phyloP scores from a whole-genome alignment of 2,329 filamentous ascomycete genomes.

The Colletotrichum gigasporum region DNA sequence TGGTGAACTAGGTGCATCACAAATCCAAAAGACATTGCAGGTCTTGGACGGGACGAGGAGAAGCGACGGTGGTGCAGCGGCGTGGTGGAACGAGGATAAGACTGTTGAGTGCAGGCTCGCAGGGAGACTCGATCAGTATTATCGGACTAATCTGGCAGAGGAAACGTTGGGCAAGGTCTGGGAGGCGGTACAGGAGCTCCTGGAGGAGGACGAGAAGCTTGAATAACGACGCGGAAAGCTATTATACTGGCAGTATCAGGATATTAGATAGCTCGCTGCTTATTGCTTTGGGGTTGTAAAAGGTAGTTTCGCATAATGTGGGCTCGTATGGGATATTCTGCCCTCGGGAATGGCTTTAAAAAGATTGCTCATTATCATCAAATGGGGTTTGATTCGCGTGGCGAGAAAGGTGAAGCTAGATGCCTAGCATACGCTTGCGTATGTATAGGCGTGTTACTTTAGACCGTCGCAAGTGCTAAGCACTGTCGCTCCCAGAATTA shows the following conservation, averaged over 20 bases:
- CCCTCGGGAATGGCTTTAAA: neutral
- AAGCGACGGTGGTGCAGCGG: slow-evolving; percentile 25
- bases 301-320: neutral
- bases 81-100: slow-evolving; percentile 27
- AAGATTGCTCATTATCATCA: neutral
- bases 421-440: too few species aligned
- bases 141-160: slow-evolving; percentile 10
- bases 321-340: neutral
- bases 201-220: slow-evolving; percentile 36
- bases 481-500: neutral
- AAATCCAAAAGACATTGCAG: slow-evolving; percentile 14
- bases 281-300: neutral
- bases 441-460: too few species aligned
- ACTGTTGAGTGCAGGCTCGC: neutral
- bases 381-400: neutral
- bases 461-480: neutral
- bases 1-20: neutral
- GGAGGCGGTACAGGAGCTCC: slow-evolving; percentile 42
- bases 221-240: neutral
- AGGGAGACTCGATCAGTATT: neutral
- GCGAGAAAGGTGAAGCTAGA: neutral
- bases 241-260: slow-evolving; percentile 9
- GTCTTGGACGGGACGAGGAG: slow-evolving; percentile 8
- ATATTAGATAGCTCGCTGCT: neutral
- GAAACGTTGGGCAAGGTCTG: slow-evolving; percentile 40